Percentiles rank a stretch among this genome's conserved stretches.
Conservation (phyloP, 2,329 filamentous ascomycete genomes). For the Aspergillus costaricaensis region DNA sequence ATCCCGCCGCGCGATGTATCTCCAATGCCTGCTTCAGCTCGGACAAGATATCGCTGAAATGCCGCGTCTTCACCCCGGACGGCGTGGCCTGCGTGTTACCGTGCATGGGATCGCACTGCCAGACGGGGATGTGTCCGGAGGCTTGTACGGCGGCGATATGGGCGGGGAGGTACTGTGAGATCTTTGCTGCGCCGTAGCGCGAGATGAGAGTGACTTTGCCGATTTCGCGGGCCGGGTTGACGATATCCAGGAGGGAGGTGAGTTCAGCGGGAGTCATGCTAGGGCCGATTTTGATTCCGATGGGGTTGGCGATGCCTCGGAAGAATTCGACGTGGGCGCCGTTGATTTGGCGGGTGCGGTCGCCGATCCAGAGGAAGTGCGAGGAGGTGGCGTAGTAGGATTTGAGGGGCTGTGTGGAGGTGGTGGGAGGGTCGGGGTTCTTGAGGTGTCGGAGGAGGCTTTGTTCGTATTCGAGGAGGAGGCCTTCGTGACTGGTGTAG, state of each 20-base stretch:
- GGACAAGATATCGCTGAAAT: constrained; percentile 84
- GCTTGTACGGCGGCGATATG: constrained; percentile 88
- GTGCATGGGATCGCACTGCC: constrained; percentile 99
- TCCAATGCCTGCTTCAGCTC: constrained; percentile 81
- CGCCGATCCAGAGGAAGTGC: constrained; percentile 98
- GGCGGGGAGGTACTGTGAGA: constrained; percentile 71
- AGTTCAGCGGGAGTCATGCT: constrained; percentile 77
- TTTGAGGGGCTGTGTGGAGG: constrained; percentile 38
- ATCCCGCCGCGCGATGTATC: constrained; percentile 80
- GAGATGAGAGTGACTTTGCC: constrained; percentile 97
- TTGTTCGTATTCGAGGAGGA: constrained; percentile 93
- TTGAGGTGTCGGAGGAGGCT: constrained; percentile 75
- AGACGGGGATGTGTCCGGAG: constrained; percentile 77
- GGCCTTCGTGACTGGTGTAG: constrained; percentile 92
- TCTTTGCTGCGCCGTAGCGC: constrained; percentile 80
- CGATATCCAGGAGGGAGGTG: constrained; percentile 73
- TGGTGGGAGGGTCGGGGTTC: constrained; percentile 62
- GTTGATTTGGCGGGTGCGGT: constrained; percentile 89
- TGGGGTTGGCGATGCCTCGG: constrained; percentile 91
- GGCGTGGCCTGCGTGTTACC: constrained; percentile 71
- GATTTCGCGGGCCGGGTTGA: constrained; percentile 79
- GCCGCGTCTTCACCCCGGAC: constrained; percentile 84
- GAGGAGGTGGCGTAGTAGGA: constrained; percentile 92
- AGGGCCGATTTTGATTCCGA: constrained; percentile 94
- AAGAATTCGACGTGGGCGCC: constrained; percentile 97